phyloP scores from a whole-genome alignment of 2,329 filamentous ascomycete genomes.

The Westerdykella ornata region DNA sequence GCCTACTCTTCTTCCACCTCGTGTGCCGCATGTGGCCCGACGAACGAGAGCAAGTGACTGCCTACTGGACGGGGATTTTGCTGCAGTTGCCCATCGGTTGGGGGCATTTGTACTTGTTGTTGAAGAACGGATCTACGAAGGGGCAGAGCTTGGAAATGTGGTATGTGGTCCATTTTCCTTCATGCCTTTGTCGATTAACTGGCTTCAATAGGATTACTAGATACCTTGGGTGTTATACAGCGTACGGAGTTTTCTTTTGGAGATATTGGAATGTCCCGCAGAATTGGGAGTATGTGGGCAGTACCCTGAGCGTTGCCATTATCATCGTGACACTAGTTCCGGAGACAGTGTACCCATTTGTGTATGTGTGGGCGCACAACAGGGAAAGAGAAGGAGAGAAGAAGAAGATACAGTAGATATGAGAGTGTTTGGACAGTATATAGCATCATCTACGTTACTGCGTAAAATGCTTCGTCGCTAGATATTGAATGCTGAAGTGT shows the following conservation, averaged over 20 bases:
- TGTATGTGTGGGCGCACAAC: constrained; percentile 31
- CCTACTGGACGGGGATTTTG: constrained; percentile 37
- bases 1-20: constrained; percentile 25
- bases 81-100: constrained; percentile 37
- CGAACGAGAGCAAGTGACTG: constrained; percentile 37
- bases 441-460: no score
- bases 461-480: no score
- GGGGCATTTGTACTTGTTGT: constrained; percentile 27
- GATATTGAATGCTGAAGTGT: no score
- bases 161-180: constrained; percentile 16
- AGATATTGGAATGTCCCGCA: constrained; percentile 35
- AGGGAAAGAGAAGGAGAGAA: neutral
- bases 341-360: constrained; percentile 36
- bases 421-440: no score
- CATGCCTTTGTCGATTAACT: neutral
- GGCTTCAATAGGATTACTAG: constrained; percentile 30
- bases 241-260: constrained; percentile 38
- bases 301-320: constrained; percentile 27
- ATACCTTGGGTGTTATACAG: constrained; percentile 36
- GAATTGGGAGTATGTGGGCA: constrained; percentile 38
- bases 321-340: constrained; percentile 36
- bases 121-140: constrained; percentile 29
- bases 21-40: constrained; percentile 30
- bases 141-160: constrained; percentile 39
- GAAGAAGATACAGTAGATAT: neutral